Conservation (phyloP, 768 basidiomycete genomes). For the Tylopilus subfusipes region DNA sequence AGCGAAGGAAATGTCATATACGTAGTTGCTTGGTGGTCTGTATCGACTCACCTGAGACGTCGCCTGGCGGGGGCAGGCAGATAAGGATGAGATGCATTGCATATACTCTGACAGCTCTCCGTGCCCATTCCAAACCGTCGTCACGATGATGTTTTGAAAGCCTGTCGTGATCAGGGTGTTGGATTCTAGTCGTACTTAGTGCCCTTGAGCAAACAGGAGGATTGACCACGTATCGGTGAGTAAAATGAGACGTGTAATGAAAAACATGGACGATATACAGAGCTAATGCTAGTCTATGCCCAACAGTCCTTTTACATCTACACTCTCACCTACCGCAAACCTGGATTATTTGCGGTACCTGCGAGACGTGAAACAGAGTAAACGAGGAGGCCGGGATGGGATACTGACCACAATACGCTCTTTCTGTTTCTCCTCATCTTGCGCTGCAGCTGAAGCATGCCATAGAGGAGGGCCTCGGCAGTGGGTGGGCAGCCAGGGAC, state of each 20-base stretch:
- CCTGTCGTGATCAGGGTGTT: neutral
- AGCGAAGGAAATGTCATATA: neutral
- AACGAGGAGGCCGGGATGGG: too few species aligned
- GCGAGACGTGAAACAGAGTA: neutral
- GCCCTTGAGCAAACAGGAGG: neutral
- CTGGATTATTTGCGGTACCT: constrained; percentile 29
- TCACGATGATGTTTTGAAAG: neutral
- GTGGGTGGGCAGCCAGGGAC: constrained; percentile 94
- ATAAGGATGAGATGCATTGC: neutral
- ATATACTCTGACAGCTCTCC: neutral
- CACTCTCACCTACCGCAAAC: neutral
- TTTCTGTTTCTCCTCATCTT: constrained; percentile 92
- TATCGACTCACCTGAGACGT: neutral
- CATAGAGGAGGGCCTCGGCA: constrained; percentile 95
- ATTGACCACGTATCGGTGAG: neutral
- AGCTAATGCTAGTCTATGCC: constrained; percentile 24
- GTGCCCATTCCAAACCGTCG: neutral
- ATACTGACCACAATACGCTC: constrained; percentile 75
- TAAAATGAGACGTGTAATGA: neutral
- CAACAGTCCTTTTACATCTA: constrained; percentile 8
- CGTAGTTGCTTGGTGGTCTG: neutral
- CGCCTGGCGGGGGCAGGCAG: neutral
- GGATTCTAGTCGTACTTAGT: neutral
- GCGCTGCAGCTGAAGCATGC: constrained; percentile 94
- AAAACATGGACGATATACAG: constrained; percentile 16